Percentiles rank a stretch among this genome's conserved stretches.
Conservation (phyloP, 2,329 filamentous ascomycete species). For the Magnaporthiopsis incrustans region DNA sequence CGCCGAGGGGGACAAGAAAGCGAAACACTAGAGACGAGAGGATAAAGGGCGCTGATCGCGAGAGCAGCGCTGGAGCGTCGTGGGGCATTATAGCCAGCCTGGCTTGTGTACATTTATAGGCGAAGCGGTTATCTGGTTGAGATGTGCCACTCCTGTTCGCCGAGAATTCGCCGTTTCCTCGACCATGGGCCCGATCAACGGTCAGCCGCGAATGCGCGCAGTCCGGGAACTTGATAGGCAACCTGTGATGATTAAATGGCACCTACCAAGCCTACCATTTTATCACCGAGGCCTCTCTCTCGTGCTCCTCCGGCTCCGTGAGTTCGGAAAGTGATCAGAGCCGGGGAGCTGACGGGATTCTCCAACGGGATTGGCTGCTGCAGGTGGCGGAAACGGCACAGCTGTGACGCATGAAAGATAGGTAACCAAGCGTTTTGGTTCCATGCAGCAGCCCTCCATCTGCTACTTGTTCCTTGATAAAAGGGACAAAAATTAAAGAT, state of each 20-base stretch:
- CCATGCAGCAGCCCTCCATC: not conserved
- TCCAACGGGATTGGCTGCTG: not conserved
- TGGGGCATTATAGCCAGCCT: constrained; percentile 3
- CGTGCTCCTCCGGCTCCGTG: not conserved
- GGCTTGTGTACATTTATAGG: constrained; percentile 10
- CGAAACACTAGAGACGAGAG: constrained; percentile 29
- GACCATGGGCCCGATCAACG: not conserved
- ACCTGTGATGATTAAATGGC: not conserved
- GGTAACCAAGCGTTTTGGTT: not conserved
- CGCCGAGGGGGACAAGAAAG: constrained; percentile 31
- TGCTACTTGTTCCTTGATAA: not conserved
- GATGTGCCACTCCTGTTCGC: not conserved
- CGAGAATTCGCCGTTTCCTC: not conserved
- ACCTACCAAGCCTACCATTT: not conserved
- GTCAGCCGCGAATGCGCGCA: not conserved
- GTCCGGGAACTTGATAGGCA: not conserved
- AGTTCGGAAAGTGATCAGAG: not conserved
- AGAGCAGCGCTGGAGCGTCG: not conserved
- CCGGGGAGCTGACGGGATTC: not conserved
- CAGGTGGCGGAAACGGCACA: not conserved
- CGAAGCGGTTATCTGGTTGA: not conserved
- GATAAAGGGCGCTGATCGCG: not conserved
- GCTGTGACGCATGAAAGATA: not conserved
- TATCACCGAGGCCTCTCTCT: not conserved
- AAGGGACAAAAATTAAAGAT: not conserved